Evolutionary conservation across 2,329 filamentous ascomycete species (phyloP).

Genomic region (Claviceps monticola): DNA sequence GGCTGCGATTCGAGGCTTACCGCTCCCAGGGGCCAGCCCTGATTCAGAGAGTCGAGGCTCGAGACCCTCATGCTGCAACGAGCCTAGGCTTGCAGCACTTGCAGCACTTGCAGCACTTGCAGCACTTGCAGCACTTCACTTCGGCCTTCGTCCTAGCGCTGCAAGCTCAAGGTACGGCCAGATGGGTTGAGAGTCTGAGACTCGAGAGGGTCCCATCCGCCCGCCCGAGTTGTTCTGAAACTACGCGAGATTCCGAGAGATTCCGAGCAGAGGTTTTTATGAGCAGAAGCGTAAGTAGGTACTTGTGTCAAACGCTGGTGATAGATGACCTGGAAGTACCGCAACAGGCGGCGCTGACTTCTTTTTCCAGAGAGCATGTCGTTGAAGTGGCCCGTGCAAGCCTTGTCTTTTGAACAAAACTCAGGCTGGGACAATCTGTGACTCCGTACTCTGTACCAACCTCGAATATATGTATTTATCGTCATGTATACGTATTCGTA

Average conservation of each 20-base stretch:
- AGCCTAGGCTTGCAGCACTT: not conserved
- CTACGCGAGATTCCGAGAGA: too few relatives aligned
- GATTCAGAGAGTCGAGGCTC: too few relatives aligned
- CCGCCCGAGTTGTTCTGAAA: too few relatives aligned
- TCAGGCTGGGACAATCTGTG: not conserved
- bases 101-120: not conserved
- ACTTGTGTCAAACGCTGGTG: not conserved
- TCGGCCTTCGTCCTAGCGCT: not conserved
- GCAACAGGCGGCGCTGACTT: not conserved
- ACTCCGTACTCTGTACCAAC: not conserved
- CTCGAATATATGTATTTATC: too few relatives aligned
- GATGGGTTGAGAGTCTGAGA: not conserved
- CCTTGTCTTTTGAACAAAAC: not conserved
- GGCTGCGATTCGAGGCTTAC: too few relatives aligned
- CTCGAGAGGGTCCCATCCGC: not conserved
- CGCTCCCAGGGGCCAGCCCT: too few relatives aligned
- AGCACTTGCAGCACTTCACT: not conserved
- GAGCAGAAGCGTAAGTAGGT: not conserved
- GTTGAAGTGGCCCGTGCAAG: not conserved
- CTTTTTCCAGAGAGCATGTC: not conserved
- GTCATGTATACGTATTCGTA: not conserved
- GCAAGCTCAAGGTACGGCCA: not conserved
- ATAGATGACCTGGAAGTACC: too few relatives aligned
- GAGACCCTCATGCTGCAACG: not conserved
- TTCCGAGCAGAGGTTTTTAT: too few relatives aligned